phyloP scores from a whole-genome alignment of 2,329 filamentous ascomycete genomes.

The Hypocrella siamensis region DNA sequence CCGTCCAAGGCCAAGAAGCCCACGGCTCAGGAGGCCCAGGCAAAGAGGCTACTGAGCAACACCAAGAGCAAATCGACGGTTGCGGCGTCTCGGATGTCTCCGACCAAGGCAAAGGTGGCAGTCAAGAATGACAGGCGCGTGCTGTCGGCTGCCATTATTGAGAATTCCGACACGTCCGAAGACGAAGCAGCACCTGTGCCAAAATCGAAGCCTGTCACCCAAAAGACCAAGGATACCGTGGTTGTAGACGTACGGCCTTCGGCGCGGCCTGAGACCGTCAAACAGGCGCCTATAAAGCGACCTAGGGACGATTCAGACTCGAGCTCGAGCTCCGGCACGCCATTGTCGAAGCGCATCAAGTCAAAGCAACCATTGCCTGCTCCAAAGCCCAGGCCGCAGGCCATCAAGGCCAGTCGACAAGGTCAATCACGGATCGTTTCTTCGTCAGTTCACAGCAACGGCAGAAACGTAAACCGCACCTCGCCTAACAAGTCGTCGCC shows the following conservation, averaged over 20 bases:
- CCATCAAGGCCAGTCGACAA: constrained; percentile 29
- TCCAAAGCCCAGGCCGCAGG: constrained; percentile 24
- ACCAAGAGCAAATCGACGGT: constrained; percentile 17
- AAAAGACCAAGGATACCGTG: constrained; percentile 17
- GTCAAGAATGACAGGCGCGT: constrained; percentile 23
- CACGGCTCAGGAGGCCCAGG: constrained; percentile 35
- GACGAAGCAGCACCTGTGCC: constrained; percentile 21
- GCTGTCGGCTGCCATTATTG: constrained; percentile 39
- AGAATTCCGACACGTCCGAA: constrained; percentile 39
- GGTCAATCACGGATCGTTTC: constrained; percentile 22
- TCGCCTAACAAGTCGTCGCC: constrained; percentile 49
- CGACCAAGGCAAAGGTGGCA: constrained; percentile 24
- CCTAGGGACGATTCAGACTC: constrained; percentile 35
- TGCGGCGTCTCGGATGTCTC: constrained; percentile 16
- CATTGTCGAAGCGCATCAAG: constrained; percentile 42
- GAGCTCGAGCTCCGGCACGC: constrained; percentile 43
- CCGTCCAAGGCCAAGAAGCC: constrained; percentile 40
- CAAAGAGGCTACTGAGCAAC: constrained; percentile 33
- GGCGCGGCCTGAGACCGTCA: constrained; percentile 13
- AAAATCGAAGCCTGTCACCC: constrained; percentile 11
- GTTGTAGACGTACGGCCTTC: constrained; percentile 18
- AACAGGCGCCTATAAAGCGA: constrained; percentile 29
- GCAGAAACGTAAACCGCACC: constrained; percentile 34
- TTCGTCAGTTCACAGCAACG: constrained; percentile 20
- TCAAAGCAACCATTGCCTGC: constrained; percentile 23